Conservation (phyloP, 1,139 yeast genomes). For the Debaryomycetaceae sp. region DNA sequence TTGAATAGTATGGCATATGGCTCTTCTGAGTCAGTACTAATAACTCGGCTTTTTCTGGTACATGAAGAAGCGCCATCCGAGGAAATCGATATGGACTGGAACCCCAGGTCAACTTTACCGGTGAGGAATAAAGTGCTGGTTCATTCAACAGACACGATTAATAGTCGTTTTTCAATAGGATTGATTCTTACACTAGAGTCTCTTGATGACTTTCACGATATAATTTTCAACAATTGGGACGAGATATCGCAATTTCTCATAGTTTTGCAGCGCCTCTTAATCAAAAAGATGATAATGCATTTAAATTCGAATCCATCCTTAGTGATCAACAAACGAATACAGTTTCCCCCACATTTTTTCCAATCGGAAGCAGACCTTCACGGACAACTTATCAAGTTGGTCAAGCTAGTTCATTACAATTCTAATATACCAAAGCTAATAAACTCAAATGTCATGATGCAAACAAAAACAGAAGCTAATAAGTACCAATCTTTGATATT, state of each 20-base stretch:
- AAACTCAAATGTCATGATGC: conserved; percentile 32
- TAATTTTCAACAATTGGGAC: conserved; percentile 47
- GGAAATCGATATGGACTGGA: conserved; percentile 20
- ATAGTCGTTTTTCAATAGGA: conserved; percentile 47
- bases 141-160: conserved; percentile 18
- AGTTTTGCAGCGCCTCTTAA: conserved; percentile 35
- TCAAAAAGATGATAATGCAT: conserved; percentile 30
- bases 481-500: conserved; percentile 25
- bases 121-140: conserved; percentile 14
- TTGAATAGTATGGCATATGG: conserved; percentile 29
- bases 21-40: conserved; percentile 33
- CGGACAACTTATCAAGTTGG: conserved; percentile 29
- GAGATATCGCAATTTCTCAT: conserved; percentile 42
- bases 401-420: conserved; percentile 37
- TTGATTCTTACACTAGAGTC: conserved; percentile 44
- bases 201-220: conserved; percentile 30
- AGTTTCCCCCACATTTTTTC: conserved; percentile 33
- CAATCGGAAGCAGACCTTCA: conserved; percentile 44
- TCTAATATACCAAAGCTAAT: conserved; percentile 47
- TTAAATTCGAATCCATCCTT: conserved; percentile 19
- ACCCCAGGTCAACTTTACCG: conserved; percentile 32
- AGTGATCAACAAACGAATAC: conserved; percentile 35
- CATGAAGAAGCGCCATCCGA: conserved; percentile 22
- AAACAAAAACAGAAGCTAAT: conserved; percentile 13
- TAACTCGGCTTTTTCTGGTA: conserved; percentile 46